phyloP scores from a whole-genome alignment of 148 eudicot species.

The Chenopodium album region DNA sequence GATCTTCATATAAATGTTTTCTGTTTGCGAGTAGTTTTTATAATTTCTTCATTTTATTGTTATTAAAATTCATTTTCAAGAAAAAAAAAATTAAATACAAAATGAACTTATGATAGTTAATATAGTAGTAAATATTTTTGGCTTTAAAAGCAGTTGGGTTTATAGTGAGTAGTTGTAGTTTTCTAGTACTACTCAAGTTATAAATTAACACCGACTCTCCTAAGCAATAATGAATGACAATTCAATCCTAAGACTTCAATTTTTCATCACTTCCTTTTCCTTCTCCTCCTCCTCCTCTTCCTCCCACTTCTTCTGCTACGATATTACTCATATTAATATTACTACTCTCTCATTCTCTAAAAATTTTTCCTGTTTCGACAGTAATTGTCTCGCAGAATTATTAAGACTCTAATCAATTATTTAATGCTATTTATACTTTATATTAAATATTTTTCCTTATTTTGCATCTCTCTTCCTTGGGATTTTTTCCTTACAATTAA shows the following conservation, averaged over 20 bases:
- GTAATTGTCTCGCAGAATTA: too few species aligned
- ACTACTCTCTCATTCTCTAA: too few species aligned
- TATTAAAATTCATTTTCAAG: neutral
- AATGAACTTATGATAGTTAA: neutral
- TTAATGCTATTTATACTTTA: neutral
- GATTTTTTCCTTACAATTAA: slow-evolving; percentile 28
- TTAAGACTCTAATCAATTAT: neutral
- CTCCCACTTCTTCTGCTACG: slow-evolving; percentile 19
- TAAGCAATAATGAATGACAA: slow-evolving; percentile 44
- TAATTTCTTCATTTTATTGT: neutral
- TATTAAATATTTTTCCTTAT: neutral
- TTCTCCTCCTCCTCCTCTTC: neutral
- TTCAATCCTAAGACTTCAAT: neutral
- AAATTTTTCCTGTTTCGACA: too few species aligned
- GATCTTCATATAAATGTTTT: slow-evolving; percentile 28
- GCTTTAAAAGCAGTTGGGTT: slow-evolving; percentile 48
- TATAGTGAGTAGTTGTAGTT: slow-evolving; percentile 27
- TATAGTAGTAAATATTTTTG: slow-evolving; percentile 25
- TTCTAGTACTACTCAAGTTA: slow-evolving; percentile 12
- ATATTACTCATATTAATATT: neutral
- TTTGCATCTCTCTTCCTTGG: slow-evolving; percentile 11
- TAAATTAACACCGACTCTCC: slow-evolving; percentile 25
- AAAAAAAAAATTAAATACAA: neutral
- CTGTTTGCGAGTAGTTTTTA: slow-evolving; percentile 10
- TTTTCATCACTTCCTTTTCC: neutral